These are phyloP conservation scores for Pharus latifolius DNA, from an alignment of 176 grass and related monocot species.

Conservation along the genomic window DNA sequence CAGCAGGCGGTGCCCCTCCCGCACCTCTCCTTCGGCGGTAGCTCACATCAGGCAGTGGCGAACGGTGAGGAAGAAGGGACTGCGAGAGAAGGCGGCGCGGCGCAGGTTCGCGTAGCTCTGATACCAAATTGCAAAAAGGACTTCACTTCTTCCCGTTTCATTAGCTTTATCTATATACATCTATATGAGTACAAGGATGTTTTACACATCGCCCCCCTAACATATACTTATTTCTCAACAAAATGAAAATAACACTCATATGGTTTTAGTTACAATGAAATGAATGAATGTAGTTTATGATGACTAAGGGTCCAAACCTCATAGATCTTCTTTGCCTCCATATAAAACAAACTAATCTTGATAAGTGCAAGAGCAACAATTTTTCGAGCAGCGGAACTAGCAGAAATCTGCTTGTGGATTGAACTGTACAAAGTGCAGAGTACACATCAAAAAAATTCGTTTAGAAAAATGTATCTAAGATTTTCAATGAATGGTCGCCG, in stretches of 20 bases:
- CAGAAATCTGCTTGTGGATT: constrained; percentile 79
- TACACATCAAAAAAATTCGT: constrained; percentile 20
- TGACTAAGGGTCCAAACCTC: constrained; percentile 32
- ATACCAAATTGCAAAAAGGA: too few relatives aligned
- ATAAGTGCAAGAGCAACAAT: constrained; percentile 62
- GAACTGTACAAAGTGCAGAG: constrained; percentile 55
- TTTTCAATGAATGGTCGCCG: background rate
- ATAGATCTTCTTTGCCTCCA: constrained; percentile 75
- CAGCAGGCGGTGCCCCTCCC: too few relatives aligned
- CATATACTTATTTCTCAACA: too few relatives aligned
- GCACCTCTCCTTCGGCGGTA: too few relatives aligned
- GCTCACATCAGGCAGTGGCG: too few relatives aligned
- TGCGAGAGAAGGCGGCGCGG: too few relatives aligned
- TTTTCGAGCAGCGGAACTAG: constrained; percentile 51
- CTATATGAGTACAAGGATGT: too few relatives aligned
- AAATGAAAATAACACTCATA: background rate
- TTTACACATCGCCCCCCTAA: too few relatives aligned
- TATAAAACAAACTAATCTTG: constrained; percentile 86
- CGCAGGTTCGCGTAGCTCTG: too few relatives aligned
- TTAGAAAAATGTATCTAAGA: background rate
- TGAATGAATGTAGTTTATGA: background rate
- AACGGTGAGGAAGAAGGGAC: too few relatives aligned
- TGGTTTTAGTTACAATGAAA: background rate
- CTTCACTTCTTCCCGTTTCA: too few relatives aligned
- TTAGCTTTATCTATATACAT: too few relatives aligned